phyloP scores from a whole-genome alignment of 1,284 basidiomycete genomes.

The Puccinia sorghi region DNA sequence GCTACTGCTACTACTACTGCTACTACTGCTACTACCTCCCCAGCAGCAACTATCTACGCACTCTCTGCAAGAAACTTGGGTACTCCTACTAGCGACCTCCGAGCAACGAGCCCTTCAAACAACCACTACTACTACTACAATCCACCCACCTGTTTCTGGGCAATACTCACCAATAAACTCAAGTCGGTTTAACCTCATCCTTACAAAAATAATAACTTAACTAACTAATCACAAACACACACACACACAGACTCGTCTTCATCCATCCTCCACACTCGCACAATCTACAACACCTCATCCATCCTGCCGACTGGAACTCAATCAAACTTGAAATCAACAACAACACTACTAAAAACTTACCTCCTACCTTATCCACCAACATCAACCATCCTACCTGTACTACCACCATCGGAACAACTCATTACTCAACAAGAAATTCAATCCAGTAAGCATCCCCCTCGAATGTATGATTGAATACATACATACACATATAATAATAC shows the following conservation, averaged over 20 bases:
- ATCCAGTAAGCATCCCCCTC: neutral
- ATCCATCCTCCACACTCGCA: conserved; percentile 9
- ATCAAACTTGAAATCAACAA: too few species aligned
- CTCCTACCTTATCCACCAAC: too few species aligned
- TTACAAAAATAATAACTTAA: neutral
- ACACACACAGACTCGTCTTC: conserved; percentile 17
- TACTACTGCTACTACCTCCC: too few species aligned
- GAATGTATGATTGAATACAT: neutral
- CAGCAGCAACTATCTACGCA: too few species aligned
- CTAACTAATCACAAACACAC: neutral
- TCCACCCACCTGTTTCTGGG: too few species aligned
- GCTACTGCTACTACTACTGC: too few species aligned
- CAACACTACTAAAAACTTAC: too few species aligned
- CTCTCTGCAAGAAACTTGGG: conserved; percentile 23
- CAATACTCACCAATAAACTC: conserved; percentile 22
- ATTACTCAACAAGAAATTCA: too few species aligned
- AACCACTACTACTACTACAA: conserved; percentile 16
- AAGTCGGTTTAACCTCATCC: conserved; percentile 12
- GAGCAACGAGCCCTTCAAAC: conserved; percentile 32
- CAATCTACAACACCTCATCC: conserved; percentile 1
- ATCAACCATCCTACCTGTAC: too few species aligned
- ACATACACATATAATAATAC: neutral
- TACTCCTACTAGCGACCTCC: conserved; percentile 42
- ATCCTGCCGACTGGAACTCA: too few species aligned
- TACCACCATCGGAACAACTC: too few species aligned